Percentiles rank a stretch among this genome's conserved stretches.
Conservation (phyloP, 352 stramenopile species). For the Pythium scleroteichum region DNA sequence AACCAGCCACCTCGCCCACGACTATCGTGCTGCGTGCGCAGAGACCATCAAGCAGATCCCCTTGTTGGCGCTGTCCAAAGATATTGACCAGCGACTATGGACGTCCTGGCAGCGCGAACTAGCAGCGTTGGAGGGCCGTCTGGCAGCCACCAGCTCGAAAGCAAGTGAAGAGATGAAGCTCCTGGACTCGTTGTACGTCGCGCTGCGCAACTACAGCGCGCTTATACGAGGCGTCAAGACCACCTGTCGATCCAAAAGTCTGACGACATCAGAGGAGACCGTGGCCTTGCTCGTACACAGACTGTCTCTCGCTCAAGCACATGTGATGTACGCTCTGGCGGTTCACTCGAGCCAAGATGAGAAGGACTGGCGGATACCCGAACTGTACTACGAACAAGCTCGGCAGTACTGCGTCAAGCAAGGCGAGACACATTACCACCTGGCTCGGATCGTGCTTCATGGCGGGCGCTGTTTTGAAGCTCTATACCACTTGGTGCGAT, state of each 20-base stretch:
- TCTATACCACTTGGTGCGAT: constrained; percentile 27
- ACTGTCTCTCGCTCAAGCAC: constrained; percentile 22
- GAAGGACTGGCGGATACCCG: constrained; percentile 25
- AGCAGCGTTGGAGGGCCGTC: constrained; percentile 28
- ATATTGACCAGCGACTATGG: constrained; percentile 61
- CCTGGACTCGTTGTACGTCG: constrained; percentile 21
- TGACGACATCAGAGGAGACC: not conserved
- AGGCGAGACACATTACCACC: constrained; percentile 26
- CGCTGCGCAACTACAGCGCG: constrained; percentile 24
- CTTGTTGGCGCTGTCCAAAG: constrained; percentile 21
- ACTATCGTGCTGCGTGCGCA: constrained; percentile 17
- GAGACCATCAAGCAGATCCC: constrained; percentile 28
- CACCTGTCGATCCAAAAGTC: not conserved
- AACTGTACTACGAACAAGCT: constrained; percentile 26
- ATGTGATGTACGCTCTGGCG: constrained; percentile 28
- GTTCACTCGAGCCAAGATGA: constrained; percentile 16
- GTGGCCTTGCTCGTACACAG: constrained; percentile 22
- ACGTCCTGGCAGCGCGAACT: constrained; percentile 68
- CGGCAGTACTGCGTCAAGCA: constrained; percentile 13
- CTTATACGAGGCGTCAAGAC: constrained; percentile 29
- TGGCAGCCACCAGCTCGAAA: constrained; percentile 4
- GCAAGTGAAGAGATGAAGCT: constrained; percentile 18
- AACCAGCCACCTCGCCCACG: constrained; percentile 19
- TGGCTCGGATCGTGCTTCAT: constrained; percentile 28
- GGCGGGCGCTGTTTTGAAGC: constrained; percentile 20